Percentiles rank a stretch among this genome's conserved stretches.
Conservation (phyloP, 345 rosid genomes). For the Mangifera indica region DNA sequence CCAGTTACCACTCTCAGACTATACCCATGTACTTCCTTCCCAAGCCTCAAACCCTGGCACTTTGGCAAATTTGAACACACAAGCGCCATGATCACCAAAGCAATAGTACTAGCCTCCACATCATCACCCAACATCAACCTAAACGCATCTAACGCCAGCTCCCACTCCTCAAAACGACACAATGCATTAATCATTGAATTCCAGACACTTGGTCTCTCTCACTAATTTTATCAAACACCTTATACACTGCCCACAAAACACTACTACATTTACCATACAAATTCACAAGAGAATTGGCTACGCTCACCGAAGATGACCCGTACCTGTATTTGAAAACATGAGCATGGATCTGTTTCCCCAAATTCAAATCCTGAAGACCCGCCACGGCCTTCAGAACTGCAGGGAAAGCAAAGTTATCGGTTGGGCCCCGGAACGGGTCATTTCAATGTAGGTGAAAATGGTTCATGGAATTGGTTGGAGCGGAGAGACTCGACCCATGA, state of each 20-base stretch:
- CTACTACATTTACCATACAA: conserved; percentile 69
- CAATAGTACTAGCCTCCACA: conserved; percentile 73
- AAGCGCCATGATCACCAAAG: conserved; percentile 68
- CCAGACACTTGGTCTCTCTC: conserved; percentile 90
- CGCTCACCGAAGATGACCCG: conserved; percentile 43
- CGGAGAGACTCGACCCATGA: conserved; percentile 73
- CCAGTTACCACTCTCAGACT: conserved; percentile 54
- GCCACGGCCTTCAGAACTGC: conserved; percentile 67
- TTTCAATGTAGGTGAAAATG: conserved; percentile 54
- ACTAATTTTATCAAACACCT: conserved; percentile 75
- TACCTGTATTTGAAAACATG: conserved; percentile 71
- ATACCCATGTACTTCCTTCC: conserved; percentile 74
- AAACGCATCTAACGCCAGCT: conserved; percentile 57
- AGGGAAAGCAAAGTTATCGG: conserved; percentile 76
- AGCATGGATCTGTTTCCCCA: conserved; percentile 79
- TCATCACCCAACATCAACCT: conserved; percentile 53
- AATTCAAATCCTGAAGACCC: conserved; percentile 44
- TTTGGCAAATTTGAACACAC: conserved; percentile 65
- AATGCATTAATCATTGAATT: conserved; percentile 68
- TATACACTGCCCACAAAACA: conserved; percentile 38
- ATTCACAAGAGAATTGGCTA: conserved; percentile 72
- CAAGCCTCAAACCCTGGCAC: conserved; percentile 49
- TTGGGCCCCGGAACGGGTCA: conserved; percentile 46
- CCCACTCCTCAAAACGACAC: conserved; percentile 71
- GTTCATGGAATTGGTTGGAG: conserved; percentile 56